Base-by-base conservation (phyloP, 2,329 filamentous ascomycete species). In the Neofusicoccum sp. region DNA sequence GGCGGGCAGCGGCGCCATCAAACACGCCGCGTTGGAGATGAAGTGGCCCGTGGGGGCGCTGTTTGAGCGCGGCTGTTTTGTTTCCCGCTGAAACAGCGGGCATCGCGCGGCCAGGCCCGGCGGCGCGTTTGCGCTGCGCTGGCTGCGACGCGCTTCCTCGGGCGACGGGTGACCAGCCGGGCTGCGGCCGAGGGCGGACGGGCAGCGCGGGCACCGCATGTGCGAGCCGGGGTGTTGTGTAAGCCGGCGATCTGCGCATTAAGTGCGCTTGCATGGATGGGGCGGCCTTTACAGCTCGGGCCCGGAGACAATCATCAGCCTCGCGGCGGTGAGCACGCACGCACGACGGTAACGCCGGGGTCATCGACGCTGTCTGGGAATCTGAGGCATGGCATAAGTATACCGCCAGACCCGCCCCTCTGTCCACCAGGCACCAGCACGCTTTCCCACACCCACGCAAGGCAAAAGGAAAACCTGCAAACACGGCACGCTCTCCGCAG, bases 311-410 rank as follows among this genome's bases (percentile, higher is more conserved):
- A 56, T 56, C 51, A 56, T 56, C 51, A 56, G 51, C 51, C 51
- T 56, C 51, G 51, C 51, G 51, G 51, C 51, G 51, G 51, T 56
- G 51, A 56, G 51, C 51, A 56, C 51, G 51, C 51, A 56, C 51
- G 51, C 51, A 56, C 51, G 51, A 56, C 51, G 51, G 51, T 56
- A 56, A 56, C 51, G 51, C 51, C 51, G 51, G 51, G 51, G 51
- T 56, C 51, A 56, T 56, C 36, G 28, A 56, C 51, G 51, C 51
- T 44, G 51, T 56, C 38, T 56, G 28, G 38, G 51, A 56, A 43
- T 56, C 51, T 56, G 51, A 56, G 51, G 51, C 54, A 58, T 58
- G 54, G 54, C 54, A 58, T 58, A 58, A 58, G 54, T 45, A 58
- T 47, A 58, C 54, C 54, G 54, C 54, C 41, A 45, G 54, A 47